Conservation (phyloP, 2,329 filamentous ascomycete species). For the Apiospora aurea region DNA sequence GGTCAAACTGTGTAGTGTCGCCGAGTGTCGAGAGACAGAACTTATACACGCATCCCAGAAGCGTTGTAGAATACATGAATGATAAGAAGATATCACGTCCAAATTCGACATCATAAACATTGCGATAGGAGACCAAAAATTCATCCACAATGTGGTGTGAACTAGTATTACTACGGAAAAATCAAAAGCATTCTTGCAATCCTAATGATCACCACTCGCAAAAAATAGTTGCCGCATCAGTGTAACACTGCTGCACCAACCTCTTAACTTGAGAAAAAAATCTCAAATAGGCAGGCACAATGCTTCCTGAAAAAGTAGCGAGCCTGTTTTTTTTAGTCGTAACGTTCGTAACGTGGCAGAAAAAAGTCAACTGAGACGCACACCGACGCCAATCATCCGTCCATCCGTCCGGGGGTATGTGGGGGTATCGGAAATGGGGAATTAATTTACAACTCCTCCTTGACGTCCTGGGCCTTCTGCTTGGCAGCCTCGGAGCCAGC, state of each 20-base stretch:
- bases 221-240: background rate
- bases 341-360: conserved; percentile 13
- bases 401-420: background rate
- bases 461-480: conserved; percentile 40
- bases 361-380: background rate
- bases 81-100: background rate
- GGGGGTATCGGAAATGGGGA: background rate
- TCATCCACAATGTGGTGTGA: background rate
- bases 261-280: background rate
- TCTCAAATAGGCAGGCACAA: background rate
- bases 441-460: conserved; percentile 56
- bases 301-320: background rate
- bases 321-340: conserved; percentile 14
- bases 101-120: background rate
- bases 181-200: background rate
- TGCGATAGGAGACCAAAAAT: background rate
- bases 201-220: background rate
- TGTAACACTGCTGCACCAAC: background rate
- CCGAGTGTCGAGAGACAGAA: too few relatives aligned
- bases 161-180: conserved; percentile 20
- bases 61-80: too few relatives aligned
- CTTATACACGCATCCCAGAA: too few relatives aligned
- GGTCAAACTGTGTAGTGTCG: too few relatives aligned
- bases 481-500: conserved; percentile 56
- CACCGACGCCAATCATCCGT: conserved; percentile 15